phyloP scores from a whole-genome alignment of 2,329 filamentous ascomycete genomes.

The Pseudogymnoascus sp. region DNA sequence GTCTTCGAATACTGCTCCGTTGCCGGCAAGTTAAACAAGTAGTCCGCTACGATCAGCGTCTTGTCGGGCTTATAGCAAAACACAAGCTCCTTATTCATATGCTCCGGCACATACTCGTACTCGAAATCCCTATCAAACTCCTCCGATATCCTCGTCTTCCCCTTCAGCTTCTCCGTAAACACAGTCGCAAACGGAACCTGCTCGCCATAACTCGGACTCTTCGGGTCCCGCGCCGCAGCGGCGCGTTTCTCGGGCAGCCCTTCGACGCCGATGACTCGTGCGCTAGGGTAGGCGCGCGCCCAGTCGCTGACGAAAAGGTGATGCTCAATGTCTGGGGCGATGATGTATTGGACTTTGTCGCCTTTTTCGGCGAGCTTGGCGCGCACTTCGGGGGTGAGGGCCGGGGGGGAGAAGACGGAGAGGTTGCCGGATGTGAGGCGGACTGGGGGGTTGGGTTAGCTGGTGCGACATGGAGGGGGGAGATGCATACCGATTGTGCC shows the following conservation, averaged over 20 bases:
- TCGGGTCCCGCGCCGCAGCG: conserved; percentile 38
- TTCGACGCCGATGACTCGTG: conserved; percentile 73
- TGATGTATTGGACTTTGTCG: conserved; percentile 70
- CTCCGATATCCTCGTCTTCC: conserved; percentile 48
- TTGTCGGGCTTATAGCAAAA: conserved; percentile 73
- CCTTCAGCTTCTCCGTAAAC: conserved; percentile 50
- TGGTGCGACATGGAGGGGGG: not conserved
- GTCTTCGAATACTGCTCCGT: conserved; percentile 71
- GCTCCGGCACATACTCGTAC: conserved; percentile 70
- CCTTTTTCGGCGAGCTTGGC: conserved; percentile 57
- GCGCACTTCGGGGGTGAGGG: conserved; percentile 67
- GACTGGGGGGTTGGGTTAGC: conserved; percentile 43
- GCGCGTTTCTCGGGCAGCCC: conserved; percentile 77
- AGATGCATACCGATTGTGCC: conserved; percentile 64
- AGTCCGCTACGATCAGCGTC: conserved; percentile 79
- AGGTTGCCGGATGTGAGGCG: conserved; percentile 69
- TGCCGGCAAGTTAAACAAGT: conserved; percentile 86
- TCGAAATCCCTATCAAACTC: conserved; percentile 87
- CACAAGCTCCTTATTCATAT: conserved; percentile 81
- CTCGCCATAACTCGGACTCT: conserved; percentile 41
- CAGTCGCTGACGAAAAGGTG: conserved; percentile 89
- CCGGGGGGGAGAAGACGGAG: conserved; percentile 86
- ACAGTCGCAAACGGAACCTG: conserved; percentile 53
- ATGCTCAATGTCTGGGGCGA: conserved; percentile 85
- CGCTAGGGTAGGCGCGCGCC: conserved; percentile 69